Evolutionary conservation across 495 filamentous ascomycete species (phyloP), one percentile per base, ranked within the genome.

Genomic region (Aspergillus sclerotioniger): DNA sequence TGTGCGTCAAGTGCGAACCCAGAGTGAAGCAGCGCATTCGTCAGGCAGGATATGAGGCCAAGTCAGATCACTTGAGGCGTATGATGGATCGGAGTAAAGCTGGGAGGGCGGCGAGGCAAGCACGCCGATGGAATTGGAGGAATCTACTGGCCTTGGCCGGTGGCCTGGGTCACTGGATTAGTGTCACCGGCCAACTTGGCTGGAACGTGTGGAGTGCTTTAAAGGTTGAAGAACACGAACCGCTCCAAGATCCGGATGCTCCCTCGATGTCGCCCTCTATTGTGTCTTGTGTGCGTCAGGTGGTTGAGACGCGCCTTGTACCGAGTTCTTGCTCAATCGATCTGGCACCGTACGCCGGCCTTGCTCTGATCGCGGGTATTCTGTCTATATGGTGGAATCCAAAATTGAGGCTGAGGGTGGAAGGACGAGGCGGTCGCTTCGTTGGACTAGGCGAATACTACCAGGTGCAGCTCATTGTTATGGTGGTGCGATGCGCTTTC

Each of bases 371-470:
- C 19, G 69, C 81, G 3, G 83, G 82, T 21, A 59, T 87, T 25
- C 61, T 82, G 6, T 81, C 86, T 2, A 67, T 86, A 12, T 91
- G 87, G 84, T 96, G 90, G 88, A 92, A 92, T 60, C 88, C 88
- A 7, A 82, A 80, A 54, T 77, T 90, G 63, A 78, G 80, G 58
- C 72, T 87, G 59, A 84, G 84, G 62, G 72, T 84, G n/a, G 78
- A 81, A 53, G 84, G 87, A 20, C 79, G 84, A 61, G 79, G 77
- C 41, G 84, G 79, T 28, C 84, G 86, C 53, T 82, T 92, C 53
- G 70, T 76, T 9, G 89, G 90, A 0, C 77, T 88, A 10, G 69
- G 72, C 6, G 80, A 86, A 53, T 90, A 88, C 76, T 91, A 93
- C 64, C 76, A 82, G 51, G 77, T 84, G 15, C 90, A 94, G 58